Evolutionary conservation across 2,329 filamentous ascomycete genomes (phyloP).

Genomic region (Blastomyces parvus): DNA sequence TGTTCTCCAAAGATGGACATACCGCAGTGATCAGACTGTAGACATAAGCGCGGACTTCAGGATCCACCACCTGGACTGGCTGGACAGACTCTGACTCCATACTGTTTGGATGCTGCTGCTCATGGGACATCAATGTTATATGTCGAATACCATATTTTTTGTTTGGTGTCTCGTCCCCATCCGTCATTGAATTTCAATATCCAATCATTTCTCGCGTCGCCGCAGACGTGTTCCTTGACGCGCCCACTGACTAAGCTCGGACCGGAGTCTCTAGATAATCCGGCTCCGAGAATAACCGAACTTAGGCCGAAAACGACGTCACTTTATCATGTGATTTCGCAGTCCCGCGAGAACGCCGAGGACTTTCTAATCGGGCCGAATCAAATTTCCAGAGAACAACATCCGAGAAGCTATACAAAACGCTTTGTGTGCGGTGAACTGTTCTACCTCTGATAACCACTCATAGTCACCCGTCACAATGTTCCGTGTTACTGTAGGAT

Average conservation of each 20-base stretch:
- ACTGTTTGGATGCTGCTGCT: slow-evolving; percentile 14
- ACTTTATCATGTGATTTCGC: not conserved
- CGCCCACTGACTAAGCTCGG: slow-evolving; percentile 11
- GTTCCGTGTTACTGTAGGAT: slow-evolving; percentile 30
- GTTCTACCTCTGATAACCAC: not conserved
- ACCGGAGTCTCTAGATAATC: not conserved
- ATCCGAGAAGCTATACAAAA: not conserved
- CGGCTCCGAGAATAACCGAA: not conserved
- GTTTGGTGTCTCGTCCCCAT: not conserved
- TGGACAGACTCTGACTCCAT: slow-evolving; percentile 37
- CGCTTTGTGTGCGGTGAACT: not conserved
- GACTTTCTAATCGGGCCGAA: not conserved
- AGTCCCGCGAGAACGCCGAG: not conserved
- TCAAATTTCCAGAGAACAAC: not conserved
- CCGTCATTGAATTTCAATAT: not conserved
- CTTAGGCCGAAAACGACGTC: not conserved
- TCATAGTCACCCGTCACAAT: slow-evolving; percentile 17
- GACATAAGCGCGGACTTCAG: slow-evolving; percentile 85
- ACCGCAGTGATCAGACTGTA: slow-evolving; percentile 90
- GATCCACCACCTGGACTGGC: slow-evolving; percentile 58
- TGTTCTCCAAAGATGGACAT: slow-evolving; percentile 32
- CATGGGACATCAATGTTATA: slow-evolving; percentile 1
- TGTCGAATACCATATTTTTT: not conserved
- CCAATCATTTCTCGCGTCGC: slow-evolving; percentile 15
- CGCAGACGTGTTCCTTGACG: slow-evolving; percentile 23